phyloP scores from a whole-genome alignment of 768 basidiomycete genomes.

The Leccinum sublutescens region DNA sequence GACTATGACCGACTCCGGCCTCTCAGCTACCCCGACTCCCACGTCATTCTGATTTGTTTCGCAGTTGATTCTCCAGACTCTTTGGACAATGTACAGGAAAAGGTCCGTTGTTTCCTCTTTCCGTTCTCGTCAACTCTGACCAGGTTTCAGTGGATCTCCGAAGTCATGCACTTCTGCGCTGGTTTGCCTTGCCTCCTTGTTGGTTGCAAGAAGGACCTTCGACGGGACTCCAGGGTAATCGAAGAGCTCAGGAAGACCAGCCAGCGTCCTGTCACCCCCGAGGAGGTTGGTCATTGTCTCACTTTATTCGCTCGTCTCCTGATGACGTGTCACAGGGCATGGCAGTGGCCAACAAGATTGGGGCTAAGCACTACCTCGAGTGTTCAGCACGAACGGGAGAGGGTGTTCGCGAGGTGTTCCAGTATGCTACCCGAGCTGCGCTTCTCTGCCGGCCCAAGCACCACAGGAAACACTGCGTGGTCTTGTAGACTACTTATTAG shows the following conservation, averaged over 20 bases:
- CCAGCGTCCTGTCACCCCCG: slow-evolving; percentile 91
- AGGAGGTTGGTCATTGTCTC: slow-evolving; percentile 60
- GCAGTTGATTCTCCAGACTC: slow-evolving; percentile 98
- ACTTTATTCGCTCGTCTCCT: neutral
- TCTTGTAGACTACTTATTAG: slow-evolving; percentile 40
- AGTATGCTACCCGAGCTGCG: slow-evolving; percentile 92
- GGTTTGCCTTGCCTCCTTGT: slow-evolving; percentile 95
- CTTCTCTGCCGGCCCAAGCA: slow-evolving; percentile 59
- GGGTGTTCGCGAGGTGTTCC: slow-evolving; percentile 98
- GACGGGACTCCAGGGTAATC: slow-evolving; percentile 89
- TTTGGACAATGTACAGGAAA: slow-evolving; percentile 99
- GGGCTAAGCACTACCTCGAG: slow-evolving; percentile 94
- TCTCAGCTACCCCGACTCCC: slow-evolving; percentile 98
- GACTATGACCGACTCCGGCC: slow-evolving; percentile 99
- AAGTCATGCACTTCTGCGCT: slow-evolving; percentile 97
- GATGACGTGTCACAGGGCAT: slow-evolving; percentile 62
- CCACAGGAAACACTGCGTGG: slow-evolving; percentile 45
- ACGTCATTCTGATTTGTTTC: slow-evolving; percentile 99
- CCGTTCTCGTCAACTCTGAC: slow-evolving; percentile 7
- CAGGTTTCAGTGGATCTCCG: slow-evolving; percentile 85
- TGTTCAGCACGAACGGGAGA: slow-evolving; percentile 96
- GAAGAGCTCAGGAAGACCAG: slow-evolving; percentile 93
- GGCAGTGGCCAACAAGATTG: slow-evolving; percentile 95
- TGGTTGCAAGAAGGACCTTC: slow-evolving; percentile 98
- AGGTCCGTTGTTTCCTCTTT: slow-evolving; percentile 54